These are phyloP conservation scores for Coprinopsis sp. DNA, from an alignment of 768 basidiomycete genomes.

Conservation along the genomic window DNA sequence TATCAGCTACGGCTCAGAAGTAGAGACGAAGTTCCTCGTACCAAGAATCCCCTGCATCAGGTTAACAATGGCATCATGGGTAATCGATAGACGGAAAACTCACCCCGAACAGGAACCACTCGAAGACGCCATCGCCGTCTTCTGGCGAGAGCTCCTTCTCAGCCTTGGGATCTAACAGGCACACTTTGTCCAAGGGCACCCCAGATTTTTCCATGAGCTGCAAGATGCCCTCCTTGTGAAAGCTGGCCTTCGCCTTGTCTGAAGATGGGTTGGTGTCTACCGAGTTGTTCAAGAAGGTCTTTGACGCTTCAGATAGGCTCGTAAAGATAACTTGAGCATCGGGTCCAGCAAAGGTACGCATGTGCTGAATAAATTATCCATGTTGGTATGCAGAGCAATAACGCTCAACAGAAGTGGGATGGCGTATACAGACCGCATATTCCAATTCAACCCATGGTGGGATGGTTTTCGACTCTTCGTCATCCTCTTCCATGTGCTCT, in stretches of 20 bases:
- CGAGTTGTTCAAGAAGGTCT: slow-evolving; percentile 41
- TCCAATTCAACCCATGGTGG: slow-evolving; percentile 93
- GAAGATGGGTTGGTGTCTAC: slow-evolving; percentile 20
- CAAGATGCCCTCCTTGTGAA: slow-evolving; percentile 49
- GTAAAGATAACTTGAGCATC: slow-evolving; percentile 74
- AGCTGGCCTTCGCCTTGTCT: slow-evolving; percentile 35
- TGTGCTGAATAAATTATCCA: slow-evolving; percentile 47
- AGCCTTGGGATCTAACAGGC: slow-evolving; percentile 92
- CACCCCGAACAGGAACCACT: slow-evolving; percentile 90
- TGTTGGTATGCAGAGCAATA: background rate
- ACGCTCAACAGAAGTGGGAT: background rate
- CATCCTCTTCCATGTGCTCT: slow-evolving; percentile 98
- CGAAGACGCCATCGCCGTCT: slow-evolving; percentile 72
- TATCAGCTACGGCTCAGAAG: background rate
- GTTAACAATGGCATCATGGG: background rate
- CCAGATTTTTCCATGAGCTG: slow-evolving; percentile 48
- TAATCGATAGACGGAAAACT: slow-evolving; percentile 18
- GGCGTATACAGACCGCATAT: slow-evolving; percentile 56
- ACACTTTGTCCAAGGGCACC: slow-evolving; percentile 58
- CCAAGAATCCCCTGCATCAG: slow-evolving; percentile 31
- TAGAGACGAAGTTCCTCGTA: slow-evolving; percentile 8
- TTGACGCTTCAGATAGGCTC: slow-evolving; percentile 73
- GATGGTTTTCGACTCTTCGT: slow-evolving; percentile 60
- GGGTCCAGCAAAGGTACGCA: slow-evolving; percentile 72
- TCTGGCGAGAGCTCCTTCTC: slow-evolving; percentile 60